Conservation (phyloP, 805 yeast species). For the Peterozyma toletana region DNA sequence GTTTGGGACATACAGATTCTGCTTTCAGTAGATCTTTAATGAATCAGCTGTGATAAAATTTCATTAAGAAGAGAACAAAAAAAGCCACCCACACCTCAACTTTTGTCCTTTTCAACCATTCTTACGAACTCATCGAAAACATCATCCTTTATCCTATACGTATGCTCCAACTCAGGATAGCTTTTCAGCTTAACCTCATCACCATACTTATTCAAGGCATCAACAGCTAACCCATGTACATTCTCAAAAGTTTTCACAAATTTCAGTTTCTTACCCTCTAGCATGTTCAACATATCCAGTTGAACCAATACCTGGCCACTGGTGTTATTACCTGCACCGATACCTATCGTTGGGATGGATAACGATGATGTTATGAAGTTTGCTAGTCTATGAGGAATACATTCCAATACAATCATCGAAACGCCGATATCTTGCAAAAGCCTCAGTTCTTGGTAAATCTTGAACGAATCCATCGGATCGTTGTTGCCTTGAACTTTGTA, state of each 20-base stretch:
- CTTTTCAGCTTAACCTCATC: slow-evolving; percentile 44
- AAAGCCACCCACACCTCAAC: slow-evolving; percentile 4
- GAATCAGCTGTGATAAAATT: too few relatives aligned
- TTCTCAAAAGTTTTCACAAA: slow-evolving; percentile 70
- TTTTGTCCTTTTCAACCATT: slow-evolving; percentile 13
- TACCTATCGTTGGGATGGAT: slow-evolving; percentile 81
- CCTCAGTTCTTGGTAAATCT: slow-evolving; percentile 59
- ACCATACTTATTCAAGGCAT: slow-evolving; percentile 47
- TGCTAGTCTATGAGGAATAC: slow-evolving; percentile 75
- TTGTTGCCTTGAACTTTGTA: slow-evolving; percentile 78
- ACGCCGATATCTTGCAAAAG: slow-evolving; percentile 72
- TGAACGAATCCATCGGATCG: slow-evolving; percentile 41
- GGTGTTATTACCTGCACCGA: slow-evolving; percentile 84
- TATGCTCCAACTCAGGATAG: slow-evolving; percentile 63
- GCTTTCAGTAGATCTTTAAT: too few relatives aligned
- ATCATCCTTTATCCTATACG: slow-evolving; percentile 63
- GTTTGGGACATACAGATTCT: too few relatives aligned
- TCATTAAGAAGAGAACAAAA: too few relatives aligned
- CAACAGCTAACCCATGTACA: slow-evolving; percentile 38
- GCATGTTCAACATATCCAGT: slow-evolving; percentile 77
- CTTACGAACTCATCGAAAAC: slow-evolving; percentile 39
- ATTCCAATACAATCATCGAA: slow-evolving; percentile 71
- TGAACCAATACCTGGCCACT: slow-evolving; percentile 90
- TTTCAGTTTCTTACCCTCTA: slow-evolving; percentile 49
- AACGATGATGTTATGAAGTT: slow-evolving; percentile 51